A percentile compares a stretch with the other conserved stretches of the same genome.
Evolutionary conservation across 2,329 filamentous ascomycete genomes (phyloP).

Genomic region (Cladosporium austrohemisphaericum): DNA sequence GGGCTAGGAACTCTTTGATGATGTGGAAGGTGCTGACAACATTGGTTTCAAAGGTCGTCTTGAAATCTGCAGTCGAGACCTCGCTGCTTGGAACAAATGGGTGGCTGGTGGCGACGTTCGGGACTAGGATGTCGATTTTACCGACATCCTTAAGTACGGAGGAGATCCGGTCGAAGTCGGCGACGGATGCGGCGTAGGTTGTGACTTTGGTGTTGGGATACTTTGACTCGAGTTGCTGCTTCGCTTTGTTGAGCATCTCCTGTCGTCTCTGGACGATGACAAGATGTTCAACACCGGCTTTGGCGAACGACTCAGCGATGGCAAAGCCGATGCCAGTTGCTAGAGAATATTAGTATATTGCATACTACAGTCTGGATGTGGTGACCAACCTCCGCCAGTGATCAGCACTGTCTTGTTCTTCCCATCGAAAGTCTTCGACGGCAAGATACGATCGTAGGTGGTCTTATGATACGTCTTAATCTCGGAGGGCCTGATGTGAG

Average conservation of each 20-base stretch:
- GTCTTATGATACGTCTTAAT: conserved; percentile 23
- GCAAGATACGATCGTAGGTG: conserved; percentile 23
- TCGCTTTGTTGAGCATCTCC: conserved; percentile 35
- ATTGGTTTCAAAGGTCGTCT: conserved; percentile 34
- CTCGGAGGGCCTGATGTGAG: conserved; percentile 1
- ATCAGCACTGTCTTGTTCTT: conserved; percentile 26
- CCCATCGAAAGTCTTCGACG: conserved; percentile 20
- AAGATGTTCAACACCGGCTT: conserved; percentile 21
- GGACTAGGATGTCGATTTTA: conserved; percentile 41
- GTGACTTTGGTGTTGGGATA: conserved; percentile 32
- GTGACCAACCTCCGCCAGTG: conserved; percentile 20
- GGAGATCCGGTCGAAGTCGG: conserved; percentile 22
- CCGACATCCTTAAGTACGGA: conserved; percentile 32
- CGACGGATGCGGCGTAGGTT: conserved; percentile 31
- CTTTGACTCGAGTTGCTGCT: conserved; percentile 34
- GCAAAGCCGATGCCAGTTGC: conserved; percentile 24
- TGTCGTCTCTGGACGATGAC: conserved; percentile 24
- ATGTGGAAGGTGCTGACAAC: conserved; percentile 34
- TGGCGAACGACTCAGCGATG: conserved; percentile 24
- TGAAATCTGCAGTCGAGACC: conserved; percentile 33
- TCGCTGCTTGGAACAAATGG: conserved; percentile 28
- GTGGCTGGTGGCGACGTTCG: conserved; percentile 34
- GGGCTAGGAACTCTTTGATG: conserved; percentile 36
- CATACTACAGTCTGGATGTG: background rate
- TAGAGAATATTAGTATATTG: background rate